Percentiles rank a stretch among this genome's conserved stretches.
Conservation (phyloP, 2,329 filamentous ascomycete genomes). For the Clonostachys sp. region DNA sequence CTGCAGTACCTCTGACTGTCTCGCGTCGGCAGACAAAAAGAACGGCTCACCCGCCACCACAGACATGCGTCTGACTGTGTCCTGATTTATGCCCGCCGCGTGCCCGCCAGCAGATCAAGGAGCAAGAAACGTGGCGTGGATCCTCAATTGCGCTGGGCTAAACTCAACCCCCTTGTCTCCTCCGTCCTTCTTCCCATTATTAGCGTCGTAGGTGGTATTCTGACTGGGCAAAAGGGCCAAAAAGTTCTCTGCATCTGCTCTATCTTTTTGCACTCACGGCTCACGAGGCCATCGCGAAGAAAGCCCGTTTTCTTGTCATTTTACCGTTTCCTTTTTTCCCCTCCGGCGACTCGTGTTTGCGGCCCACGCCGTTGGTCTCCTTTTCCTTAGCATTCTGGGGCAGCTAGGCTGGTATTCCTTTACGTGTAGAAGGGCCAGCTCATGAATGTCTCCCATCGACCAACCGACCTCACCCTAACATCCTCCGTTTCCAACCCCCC, state of each 20-base stretch:
- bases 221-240: conserved; percentile 1
- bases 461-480: conserved; percentile 7
- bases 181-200: neutral
- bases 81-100: no score
- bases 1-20: no score
- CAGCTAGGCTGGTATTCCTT: neutral
- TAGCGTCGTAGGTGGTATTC: no score
- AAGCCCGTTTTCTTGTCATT: neutral
- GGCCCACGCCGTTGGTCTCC: neutral
- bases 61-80: no score
- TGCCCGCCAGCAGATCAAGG: no score
- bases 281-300: neutral
- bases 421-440: conserved; percentile 8
- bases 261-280: neutral
- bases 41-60: no score
- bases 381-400: neutral
- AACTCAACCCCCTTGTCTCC: conserved; percentile 2
- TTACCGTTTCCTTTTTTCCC: neutral
- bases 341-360: neutral
- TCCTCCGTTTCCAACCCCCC: conserved; percentile 8
- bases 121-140: conserved; percentile 4
- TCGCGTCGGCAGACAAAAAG: no score
- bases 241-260: conserved; percentile 5
- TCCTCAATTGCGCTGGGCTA: neutral
- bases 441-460: conserved; percentile 19